Percentiles rank a stretch among this genome's conserved stretches.
phyloP scores from a whole-genome alignment of 2,329 filamentous ascomycete species.

The Colletotrichum zoysiae region DNA sequence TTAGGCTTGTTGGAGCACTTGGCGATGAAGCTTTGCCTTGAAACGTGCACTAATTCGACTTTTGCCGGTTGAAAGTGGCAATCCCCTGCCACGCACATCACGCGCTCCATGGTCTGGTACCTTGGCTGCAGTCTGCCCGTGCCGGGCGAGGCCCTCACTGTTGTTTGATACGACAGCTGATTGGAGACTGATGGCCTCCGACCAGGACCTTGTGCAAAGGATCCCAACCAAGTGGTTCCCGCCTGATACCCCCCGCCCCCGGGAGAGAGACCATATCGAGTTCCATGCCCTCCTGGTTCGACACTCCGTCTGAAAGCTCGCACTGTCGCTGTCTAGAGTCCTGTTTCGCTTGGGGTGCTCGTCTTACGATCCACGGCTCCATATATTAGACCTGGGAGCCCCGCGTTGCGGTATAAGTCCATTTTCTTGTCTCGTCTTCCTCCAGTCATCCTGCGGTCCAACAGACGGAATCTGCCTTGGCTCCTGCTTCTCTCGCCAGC shows the following conservation, averaged over 20 bases:
- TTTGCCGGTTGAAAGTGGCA: conserved; percentile 35
- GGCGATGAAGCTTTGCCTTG: conserved; percentile 36
- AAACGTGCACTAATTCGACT: conserved; percentile 32
- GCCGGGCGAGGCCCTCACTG: conserved; percentile 13
- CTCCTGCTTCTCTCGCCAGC: conserved; percentile 24
- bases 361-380: conserved; percentile 29
- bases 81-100: conserved; percentile 27
- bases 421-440: neutral
- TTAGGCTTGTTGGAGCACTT: conserved; percentile 19
- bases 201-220: conserved; percentile 29
- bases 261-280: conserved; percentile 11
- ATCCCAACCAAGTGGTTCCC: conserved; percentile 37
- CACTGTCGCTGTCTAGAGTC: conserved; percentile 16
- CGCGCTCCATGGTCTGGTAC: conserved; percentile 13
- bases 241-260: conserved; percentile 6
- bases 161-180: conserved; percentile 27
- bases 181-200: conserved; percentile 24
- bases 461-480: conserved; percentile 27
- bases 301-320: conserved; percentile 22
- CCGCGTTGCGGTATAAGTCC: conserved; percentile 16
- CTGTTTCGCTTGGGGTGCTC: conserved; percentile 23
- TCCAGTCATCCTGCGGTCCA: conserved; percentile 23
- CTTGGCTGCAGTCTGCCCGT: conserved; percentile 31
- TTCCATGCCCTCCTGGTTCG: conserved; percentile 22
- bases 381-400: conserved; percentile 38